A percentile compares a stretch with the other conserved stretches of the same genome.
Conservation (phyloP, 2,329 filamentous ascomycete species). For the Xylaria sp. region DNA sequence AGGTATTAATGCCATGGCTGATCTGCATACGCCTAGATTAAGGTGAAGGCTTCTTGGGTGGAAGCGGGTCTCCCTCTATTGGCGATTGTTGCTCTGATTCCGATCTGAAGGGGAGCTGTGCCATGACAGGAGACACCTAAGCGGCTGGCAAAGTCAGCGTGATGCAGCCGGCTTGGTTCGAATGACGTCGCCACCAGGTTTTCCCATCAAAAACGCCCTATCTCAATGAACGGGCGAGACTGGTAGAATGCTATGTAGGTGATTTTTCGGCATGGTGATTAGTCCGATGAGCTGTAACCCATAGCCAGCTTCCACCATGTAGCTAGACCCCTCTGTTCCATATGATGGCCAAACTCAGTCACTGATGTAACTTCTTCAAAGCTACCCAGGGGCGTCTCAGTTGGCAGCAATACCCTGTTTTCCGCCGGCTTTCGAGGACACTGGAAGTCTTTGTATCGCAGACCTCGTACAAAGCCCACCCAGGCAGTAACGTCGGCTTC, state of each 20-base stretch:
- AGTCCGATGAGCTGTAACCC: constrained; percentile 58
- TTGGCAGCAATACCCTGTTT: constrained; percentile 31
- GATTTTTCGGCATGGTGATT: neutral
- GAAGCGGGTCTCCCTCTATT: neutral
- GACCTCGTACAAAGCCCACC: constrained; percentile 71
- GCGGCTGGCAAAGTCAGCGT: constrained; percentile 3
- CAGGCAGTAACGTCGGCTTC: constrained; percentile 67
- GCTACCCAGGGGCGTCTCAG: constrained; percentile 40
- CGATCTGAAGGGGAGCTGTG: neutral
- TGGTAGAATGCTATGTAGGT: neutral
- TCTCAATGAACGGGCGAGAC: neutral
- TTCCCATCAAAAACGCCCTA: neutral
- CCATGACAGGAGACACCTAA: neutral
- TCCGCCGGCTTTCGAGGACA: constrained; percentile 65
- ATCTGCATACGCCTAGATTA: constrained; percentile 6
- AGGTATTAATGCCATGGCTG: neutral
- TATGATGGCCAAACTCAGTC: constrained; percentile 70
- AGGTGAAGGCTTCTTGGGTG: neutral
- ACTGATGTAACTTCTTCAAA: constrained; percentile 71
- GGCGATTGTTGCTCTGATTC: neutral
- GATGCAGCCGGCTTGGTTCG: neutral
- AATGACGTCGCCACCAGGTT: neutral
- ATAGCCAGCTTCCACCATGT: constrained; percentile 76
- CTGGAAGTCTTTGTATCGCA: constrained; percentile 80
- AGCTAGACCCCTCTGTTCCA: constrained; percentile 69